Evolutionary conservation across 768 basidiomycete species (phyloP).

Genomic region (Mrakia frigida): DNA sequence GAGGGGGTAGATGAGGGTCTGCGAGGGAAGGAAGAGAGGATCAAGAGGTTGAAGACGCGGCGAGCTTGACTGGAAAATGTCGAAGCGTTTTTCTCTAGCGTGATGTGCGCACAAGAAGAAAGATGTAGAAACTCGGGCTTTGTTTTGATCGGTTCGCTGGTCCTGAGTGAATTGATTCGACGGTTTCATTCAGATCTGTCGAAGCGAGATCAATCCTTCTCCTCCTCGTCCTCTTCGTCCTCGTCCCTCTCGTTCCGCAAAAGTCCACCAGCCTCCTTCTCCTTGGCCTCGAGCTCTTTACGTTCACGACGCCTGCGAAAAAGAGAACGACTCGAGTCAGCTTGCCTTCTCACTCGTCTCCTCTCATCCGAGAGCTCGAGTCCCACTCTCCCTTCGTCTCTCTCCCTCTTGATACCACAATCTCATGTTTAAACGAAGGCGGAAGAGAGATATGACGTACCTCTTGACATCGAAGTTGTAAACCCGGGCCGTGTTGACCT

Average conservation of each 20-base stretch:
- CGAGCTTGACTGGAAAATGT: too few relatives aligned
- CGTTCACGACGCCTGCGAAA: conserved; percentile 6
- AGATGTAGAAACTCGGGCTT: too few relatives aligned
- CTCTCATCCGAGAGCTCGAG: neutral
- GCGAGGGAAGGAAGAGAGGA: too few relatives aligned
- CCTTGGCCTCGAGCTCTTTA: conserved; percentile 14
- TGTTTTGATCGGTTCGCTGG: too few relatives aligned
- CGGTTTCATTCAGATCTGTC: too few relatives aligned
- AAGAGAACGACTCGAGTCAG: neutral
- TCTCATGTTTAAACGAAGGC: neutral
- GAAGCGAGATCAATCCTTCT: neutral
- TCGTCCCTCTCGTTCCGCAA: neutral
- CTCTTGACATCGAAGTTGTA: conserved; percentile 93
- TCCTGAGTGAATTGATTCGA: too few relatives aligned
- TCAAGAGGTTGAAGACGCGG: too few relatives aligned
- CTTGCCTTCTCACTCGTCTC: neutral
- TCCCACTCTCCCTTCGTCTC: neutral
- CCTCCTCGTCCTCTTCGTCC: conserved; percentile 9
- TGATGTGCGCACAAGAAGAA: too few relatives aligned
- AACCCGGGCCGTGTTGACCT: conserved; percentile 86
- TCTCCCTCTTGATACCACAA: neutral
- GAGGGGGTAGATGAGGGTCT: too few relatives aligned
- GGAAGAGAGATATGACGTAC: conserved; percentile 11
- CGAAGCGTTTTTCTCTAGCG: too few relatives aligned
- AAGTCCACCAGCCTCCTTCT: neutral